Conservation (phyloP, 768 basidiomycete species). For the Lactifluus hygrophoroides region DNA sequence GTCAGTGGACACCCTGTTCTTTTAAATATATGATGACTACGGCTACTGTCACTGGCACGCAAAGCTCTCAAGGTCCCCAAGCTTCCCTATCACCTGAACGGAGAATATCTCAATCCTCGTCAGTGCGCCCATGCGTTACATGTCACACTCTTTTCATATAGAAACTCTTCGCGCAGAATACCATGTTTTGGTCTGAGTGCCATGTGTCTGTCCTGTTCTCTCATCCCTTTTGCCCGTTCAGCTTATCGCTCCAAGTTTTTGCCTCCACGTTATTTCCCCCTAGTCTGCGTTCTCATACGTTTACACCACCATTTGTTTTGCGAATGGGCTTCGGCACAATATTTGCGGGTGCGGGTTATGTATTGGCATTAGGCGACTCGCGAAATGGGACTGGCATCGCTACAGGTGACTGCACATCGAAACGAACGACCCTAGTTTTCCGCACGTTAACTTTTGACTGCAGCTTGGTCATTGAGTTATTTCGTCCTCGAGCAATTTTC, state of each 20-base stretch:
- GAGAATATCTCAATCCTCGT: slow-evolving; percentile 20
- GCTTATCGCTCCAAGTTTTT: slow-evolving; percentile 27
- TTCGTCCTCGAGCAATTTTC: slow-evolving; percentile 30
- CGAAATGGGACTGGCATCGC: slow-evolving; percentile 39
- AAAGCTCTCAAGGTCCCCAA: background rate
- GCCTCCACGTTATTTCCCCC: slow-evolving; percentile 32
- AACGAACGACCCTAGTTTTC: background rate
- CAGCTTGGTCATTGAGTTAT: slow-evolving; percentile 42
- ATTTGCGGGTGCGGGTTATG: slow-evolving; percentile 39
- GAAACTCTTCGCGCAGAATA: slow-evolving; percentile 8
- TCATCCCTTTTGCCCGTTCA: background rate
- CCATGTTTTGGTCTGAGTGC: slow-evolving; percentile 28
- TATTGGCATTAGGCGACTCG: slow-evolving; percentile 32
- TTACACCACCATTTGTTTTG: slow-evolving; percentile 36
- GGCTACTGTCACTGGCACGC: background rate
- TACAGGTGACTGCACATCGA: slow-evolving; percentile 26
- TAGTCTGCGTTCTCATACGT: slow-evolving; percentile 23
- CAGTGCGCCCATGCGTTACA: slow-evolving; percentile 2
- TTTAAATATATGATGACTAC: no score
- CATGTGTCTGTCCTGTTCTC: slow-evolving; percentile 27
- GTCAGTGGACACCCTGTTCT: no score
- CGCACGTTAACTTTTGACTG: background rate
- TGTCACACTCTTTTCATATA: background rate
- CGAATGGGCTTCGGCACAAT: slow-evolving; percentile 37
- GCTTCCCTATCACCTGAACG: background rate